These are phyloP conservation scores for Paramecium biaurelia DNA, from an alignment of 73 alveolate genomes.

Conservation along the genomic window DNA sequence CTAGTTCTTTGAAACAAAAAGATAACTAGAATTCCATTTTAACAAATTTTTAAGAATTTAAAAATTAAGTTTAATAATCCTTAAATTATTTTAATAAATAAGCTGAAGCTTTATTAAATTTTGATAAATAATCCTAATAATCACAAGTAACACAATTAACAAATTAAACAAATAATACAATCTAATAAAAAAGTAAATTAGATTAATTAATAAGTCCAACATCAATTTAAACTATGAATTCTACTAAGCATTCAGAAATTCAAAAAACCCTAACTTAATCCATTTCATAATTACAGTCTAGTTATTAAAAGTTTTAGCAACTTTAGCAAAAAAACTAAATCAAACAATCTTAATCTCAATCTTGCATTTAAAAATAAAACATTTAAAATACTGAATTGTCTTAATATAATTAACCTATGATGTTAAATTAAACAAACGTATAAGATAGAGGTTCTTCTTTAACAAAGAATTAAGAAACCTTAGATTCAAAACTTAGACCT, in stretches of 20 bases:
- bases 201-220: slow-evolving; percentile 52
- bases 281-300: slow-evolving; percentile 12
- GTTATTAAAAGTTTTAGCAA: slow-evolving; percentile 41
- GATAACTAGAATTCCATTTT: background rate
- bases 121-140: background rate
- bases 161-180: background rate
- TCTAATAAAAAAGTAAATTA: slow-evolving; percentile 22
- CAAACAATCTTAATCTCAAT: background rate
- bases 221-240: background rate
- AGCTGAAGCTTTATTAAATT: background rate
- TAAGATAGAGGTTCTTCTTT: slow-evolving; percentile 1
- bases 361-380: background rate
- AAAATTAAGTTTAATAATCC: slow-evolving; percentile 28
- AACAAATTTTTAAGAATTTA: slow-evolving; percentile 31
- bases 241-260: slow-evolving; percentile 46
- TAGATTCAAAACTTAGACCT: background rate
- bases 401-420: background rate
- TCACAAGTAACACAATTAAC: background rate
- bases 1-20: background rate
- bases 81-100: slow-evolving; percentile 39
- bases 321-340: background rate
- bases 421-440: background rate
- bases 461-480: background rate
- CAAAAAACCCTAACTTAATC: slow-evolving; percentile 23
- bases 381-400: background rate